phyloP scores from a whole-genome alignment of 192 early-diverging fungal genomes.

The Paraglomus occultum region DNA sequence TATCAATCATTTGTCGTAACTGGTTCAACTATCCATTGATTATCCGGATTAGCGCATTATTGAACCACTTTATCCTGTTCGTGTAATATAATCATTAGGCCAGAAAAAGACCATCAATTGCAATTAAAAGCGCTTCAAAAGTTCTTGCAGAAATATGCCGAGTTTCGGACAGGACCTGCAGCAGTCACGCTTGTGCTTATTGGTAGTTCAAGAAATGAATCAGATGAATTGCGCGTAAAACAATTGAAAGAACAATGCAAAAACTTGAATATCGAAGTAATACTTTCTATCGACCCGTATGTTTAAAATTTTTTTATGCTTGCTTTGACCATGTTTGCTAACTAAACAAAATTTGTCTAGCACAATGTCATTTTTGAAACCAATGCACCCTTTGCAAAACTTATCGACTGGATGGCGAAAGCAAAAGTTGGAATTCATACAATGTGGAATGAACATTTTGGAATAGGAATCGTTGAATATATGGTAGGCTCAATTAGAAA shows the following conservation, averaged over 20 bases:
- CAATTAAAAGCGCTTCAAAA: slow-evolving; percentile 75
- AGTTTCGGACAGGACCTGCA: slow-evolving; percentile 40
- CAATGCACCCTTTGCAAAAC: slow-evolving; percentile 75
- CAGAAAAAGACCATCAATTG: slow-evolving; percentile 89
- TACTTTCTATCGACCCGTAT: neutral
- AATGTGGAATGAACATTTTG: slow-evolving; percentile 99
- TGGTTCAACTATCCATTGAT: neutral
- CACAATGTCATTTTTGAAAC: slow-evolving; percentile 74
- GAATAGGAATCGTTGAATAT: slow-evolving; percentile 96
- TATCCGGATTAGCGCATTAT: neutral
- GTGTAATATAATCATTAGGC: slow-evolving; percentile 44
- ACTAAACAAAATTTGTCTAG: slow-evolving; percentile 31
- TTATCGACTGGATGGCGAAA: slow-evolving; percentile 59
- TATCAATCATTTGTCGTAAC: neutral
- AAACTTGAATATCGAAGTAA: slow-evolving; percentile 58
- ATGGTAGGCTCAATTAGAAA: slow-evolving; percentile 63
- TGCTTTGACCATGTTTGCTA: neutral
- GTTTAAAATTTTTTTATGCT: neutral
- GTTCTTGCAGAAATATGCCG: slow-evolving; percentile 60
- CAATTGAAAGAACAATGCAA: slow-evolving; percentile 47
- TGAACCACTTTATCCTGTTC: neutral
- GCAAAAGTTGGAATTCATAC: slow-evolving; percentile 87
- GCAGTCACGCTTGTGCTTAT: slow-evolving; percentile 70
- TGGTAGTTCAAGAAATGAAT: slow-evolving; percentile 81
- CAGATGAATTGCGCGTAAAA: slow-evolving; percentile 69